Evolutionary conservation across 345 rosid genomes (phyloP).

Genomic region (Carallia brachiata): DNA sequence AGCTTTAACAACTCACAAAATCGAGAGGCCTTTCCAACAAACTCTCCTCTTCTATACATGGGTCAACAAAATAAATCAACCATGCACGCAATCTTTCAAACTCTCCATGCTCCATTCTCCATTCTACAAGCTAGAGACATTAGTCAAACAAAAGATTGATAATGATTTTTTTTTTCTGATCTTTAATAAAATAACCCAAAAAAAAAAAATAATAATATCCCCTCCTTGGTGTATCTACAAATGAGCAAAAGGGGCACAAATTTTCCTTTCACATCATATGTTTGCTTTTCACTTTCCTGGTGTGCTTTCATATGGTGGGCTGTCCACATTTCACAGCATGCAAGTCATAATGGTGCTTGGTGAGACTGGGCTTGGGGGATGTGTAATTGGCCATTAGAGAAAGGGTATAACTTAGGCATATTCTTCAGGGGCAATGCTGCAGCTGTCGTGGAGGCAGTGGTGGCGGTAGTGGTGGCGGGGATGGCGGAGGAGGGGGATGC

Average conservation of each 20-base stretch:
- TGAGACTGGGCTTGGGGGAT: constrained; percentile 31
- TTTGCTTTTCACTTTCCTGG: neutral
- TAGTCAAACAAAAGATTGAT: neutral
- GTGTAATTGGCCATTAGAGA: constrained; percentile 21
- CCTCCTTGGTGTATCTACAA: constrained; percentile 12
- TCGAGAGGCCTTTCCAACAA: constrained; percentile 6
- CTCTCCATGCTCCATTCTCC: neutral
- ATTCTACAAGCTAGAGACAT: neutral
- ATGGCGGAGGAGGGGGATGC: constrained; percentile 28
- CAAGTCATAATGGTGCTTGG: constrained; percentile 31
- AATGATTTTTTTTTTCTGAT: too few relatives aligned
- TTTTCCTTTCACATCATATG: neutral
- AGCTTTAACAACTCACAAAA: constrained; percentile 12
- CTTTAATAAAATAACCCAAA: neutral
- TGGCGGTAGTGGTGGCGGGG: constrained; percentile 3
- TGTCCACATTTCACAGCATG: neutral
- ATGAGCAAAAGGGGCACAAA: neutral
- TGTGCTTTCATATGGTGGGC: neutral
- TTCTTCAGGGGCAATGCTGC: constrained; percentile 13
- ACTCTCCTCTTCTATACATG: constrained; percentile 1
- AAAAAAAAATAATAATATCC: neutral
- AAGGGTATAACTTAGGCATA: constrained; percentile 33
- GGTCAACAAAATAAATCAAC: constrained; percentile 8
- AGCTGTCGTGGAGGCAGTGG: constrained; percentile 2
- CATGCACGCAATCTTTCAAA: constrained; percentile 8